phyloP scores from a whole-genome alignment of 2,329 filamentous ascomycete species.

The Bipolaris bicolor region DNA sequence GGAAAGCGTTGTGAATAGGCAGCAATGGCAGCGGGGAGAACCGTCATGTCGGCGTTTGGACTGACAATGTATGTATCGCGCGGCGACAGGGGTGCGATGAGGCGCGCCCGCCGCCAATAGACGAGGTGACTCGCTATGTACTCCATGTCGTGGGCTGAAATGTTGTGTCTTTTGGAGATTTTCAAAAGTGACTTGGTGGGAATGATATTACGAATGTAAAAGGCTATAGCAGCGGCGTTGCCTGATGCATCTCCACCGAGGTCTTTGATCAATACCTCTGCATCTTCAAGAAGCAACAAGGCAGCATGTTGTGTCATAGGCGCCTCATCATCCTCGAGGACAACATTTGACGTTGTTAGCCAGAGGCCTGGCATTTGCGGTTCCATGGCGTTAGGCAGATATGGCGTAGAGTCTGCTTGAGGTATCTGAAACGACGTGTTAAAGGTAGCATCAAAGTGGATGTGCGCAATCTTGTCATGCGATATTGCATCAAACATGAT shows the following conservation, averaged over 20 bases:
- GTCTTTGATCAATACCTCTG: slow-evolving; percentile 76
- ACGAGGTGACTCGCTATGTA: slow-evolving; percentile 91
- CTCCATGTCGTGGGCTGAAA: slow-evolving; percentile 80
- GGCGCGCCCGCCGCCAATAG: slow-evolving; percentile 91
- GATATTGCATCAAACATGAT: slow-evolving; percentile 83
- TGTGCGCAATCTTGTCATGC: slow-evolving; percentile 82
- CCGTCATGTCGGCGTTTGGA: slow-evolving; percentile 80
- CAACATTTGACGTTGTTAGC: slow-evolving; percentile 84
- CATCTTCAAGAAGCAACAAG: slow-evolving; percentile 82
- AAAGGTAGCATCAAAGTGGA: slow-evolving; percentile 71
- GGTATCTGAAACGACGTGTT: slow-evolving; percentile 69
- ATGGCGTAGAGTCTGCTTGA: slow-evolving; percentile 69
- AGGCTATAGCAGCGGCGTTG: slow-evolving; percentile 76
- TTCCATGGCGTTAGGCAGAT: slow-evolving; percentile 72
- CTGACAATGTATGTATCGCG: slow-evolving; percentile 91
- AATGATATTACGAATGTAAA: slow-evolving; percentile 66
- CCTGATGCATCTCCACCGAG: slow-evolving; percentile 74
- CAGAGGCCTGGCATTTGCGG: slow-evolving; percentile 76
- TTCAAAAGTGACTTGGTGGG: slow-evolving; percentile 73
- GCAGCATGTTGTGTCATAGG: slow-evolving; percentile 85
- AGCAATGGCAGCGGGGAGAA: slow-evolving; percentile 70
- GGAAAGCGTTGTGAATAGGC: slow-evolving; percentile 82
- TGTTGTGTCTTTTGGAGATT: slow-evolving; percentile 71
- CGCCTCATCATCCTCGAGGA: slow-evolving; percentile 70
- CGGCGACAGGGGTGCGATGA: slow-evolving; percentile 87